A percentile compares a stretch with the other conserved stretches of the same genome.
phyloP scores from a whole-genome alignment of 495 filamentous ascomycete genomes.

The Neurospora cerealis region DNA sequence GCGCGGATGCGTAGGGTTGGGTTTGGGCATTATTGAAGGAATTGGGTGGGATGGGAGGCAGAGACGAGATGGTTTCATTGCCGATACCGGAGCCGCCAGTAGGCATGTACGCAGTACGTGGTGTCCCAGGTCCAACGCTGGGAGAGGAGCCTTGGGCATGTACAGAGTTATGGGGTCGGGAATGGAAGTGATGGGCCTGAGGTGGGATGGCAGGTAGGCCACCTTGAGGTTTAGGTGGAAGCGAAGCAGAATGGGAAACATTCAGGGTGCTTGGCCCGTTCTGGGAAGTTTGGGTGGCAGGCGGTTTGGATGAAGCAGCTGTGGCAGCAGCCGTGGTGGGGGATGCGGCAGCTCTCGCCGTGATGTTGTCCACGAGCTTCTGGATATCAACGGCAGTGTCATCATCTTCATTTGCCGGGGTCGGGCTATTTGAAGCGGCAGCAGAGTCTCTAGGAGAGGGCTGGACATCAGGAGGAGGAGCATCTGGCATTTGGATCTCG shows the following conservation, averaged over 20 bases:
- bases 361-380: slow-evolving; percentile 41
- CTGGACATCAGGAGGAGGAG: slow-evolving; percentile 6
- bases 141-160: slow-evolving; percentile 23
- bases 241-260: slow-evolving; percentile 35
- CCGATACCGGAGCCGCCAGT: slow-evolving; percentile 44
- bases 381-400: slow-evolving; percentile 35
- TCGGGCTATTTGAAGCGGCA: slow-evolving; percentile 13
- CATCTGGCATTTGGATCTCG: slow-evolving; percentile 4
- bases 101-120: slow-evolving; percentile 36
- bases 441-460: slow-evolving; percentile 12
- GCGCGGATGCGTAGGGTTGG: slow-evolving; percentile 5
- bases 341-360: slow-evolving; percentile 28
- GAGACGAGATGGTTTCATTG: slow-evolving; percentile 39
- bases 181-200: slow-evolving; percentile 34
- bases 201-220: slow-evolving; percentile 29
- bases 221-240: slow-evolving; percentile 41
- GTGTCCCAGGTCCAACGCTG: slow-evolving; percentile 25
- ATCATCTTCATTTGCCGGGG: slow-evolving; percentile 23
- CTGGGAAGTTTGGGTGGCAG: slow-evolving; percentile 23
- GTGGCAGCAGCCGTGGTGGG: slow-evolving; percentile 15
- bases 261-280: slow-evolving; percentile 26
- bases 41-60: slow-evolving; percentile 51
- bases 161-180: slow-evolving; percentile 19
- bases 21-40: slow-evolving; percentile 30
- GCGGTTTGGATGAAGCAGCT: slow-evolving; percentile 20